Evolutionary conservation across 305 asterid species (phyloP), one percentile per base, ranked within the genome.

Genomic region (Rubia peregrina): DNA sequence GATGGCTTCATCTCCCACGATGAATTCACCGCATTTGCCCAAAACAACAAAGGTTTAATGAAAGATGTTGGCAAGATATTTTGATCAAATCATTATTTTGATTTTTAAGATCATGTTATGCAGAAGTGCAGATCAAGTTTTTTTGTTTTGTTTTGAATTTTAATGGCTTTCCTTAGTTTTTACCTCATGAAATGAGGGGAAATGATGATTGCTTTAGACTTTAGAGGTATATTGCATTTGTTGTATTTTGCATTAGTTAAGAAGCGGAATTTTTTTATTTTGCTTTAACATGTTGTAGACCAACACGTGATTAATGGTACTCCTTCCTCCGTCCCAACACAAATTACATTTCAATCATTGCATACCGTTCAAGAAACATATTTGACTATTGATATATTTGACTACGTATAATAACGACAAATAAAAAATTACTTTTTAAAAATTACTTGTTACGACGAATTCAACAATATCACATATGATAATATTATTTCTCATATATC

Each of bases 41-140:
- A 71, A 16, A 95, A 92, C 22, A 89, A 89, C 24, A 77, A 80
- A 79, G 96, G 95, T 14, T 76, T 89, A 46, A 77, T 90, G 44
- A 88, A 71, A 74, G 96, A 88, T 53, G 88, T 90, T 36, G 93
- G 93, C 79, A 90, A 90, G 85, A 79, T 86, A 42, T 90, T 90
- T 75, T 90, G 82, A 66, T 63, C 46, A 59, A 14, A n/a, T 24
- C 60, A 21, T 24, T 11, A 38, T 7, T 55, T 6, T 55, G 14
- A 48, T 9, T 48, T 14, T 17, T 16, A 51, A n/a, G 7, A 51
- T 7, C 60, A 46, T 46, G 53, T 46, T 55, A 22, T 44, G 30
- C 70, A 63, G 43, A 44, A 30, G 9, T 70, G 43, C 61, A 70
- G 55, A 46, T 38, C 43, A 19, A 3, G 38, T 4, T 33, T 6